Conservation (phyloP, 2,329 filamentous ascomycete species). For the Basipetospora sp. region DNA sequence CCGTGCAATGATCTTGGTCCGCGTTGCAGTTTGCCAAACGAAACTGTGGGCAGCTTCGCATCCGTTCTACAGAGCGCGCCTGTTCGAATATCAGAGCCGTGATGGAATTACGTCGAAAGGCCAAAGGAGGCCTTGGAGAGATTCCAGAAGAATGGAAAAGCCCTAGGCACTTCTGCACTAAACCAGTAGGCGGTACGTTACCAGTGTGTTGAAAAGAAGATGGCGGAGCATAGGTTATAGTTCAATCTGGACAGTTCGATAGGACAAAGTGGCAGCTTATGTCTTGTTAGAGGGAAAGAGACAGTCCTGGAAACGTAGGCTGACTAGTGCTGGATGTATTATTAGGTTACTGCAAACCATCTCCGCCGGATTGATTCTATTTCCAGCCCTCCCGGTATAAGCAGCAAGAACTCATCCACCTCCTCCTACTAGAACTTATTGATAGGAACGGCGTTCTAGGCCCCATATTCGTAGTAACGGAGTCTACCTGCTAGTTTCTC, state of each 20-base stretch:
- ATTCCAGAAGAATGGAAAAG: slow-evolving; percentile 15
- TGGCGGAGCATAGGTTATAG: slow-evolving; percentile 22
- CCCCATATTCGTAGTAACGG: no score
- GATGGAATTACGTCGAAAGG: slow-evolving; percentile 31
- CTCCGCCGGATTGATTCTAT: slow-evolving; percentile 10
- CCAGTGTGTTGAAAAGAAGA: slow-evolving; percentile 24
- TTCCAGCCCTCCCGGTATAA: slow-evolving; percentile 8
- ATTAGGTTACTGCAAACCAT: slow-evolving; percentile 9
- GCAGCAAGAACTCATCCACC: slow-evolving; percentile 9
- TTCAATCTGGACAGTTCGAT: slow-evolving; percentile 15
- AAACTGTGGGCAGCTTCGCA: slow-evolving; percentile 14
- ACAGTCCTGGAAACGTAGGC: slow-evolving; percentile 6
- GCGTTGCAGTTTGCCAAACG: slow-evolving; percentile 19
- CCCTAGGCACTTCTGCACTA: slow-evolving; percentile 17
- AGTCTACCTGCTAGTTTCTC: no score
- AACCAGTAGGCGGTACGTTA: slow-evolving; percentile 22
- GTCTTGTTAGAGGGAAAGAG: slow-evolving; percentile 19
- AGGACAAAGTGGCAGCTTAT: slow-evolving; percentile 19
- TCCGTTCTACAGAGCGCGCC: slow-evolving; percentile 17
- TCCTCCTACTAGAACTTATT: slow-evolving; percentile 8
- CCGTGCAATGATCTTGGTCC: slow-evolving; percentile 11
- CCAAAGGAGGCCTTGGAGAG: slow-evolving; percentile 24
- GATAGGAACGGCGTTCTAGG: slow-evolving; percentile 2
- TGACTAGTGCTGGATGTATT: slow-evolving; percentile 1
- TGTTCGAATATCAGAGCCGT: slow-evolving; percentile 15